Percentiles rank a stretch among this genome's conserved stretches.
Evolutionary conservation across 1,139 yeast species (phyloP).

Genomic region (Wickerhamomyces sp.): DNA sequence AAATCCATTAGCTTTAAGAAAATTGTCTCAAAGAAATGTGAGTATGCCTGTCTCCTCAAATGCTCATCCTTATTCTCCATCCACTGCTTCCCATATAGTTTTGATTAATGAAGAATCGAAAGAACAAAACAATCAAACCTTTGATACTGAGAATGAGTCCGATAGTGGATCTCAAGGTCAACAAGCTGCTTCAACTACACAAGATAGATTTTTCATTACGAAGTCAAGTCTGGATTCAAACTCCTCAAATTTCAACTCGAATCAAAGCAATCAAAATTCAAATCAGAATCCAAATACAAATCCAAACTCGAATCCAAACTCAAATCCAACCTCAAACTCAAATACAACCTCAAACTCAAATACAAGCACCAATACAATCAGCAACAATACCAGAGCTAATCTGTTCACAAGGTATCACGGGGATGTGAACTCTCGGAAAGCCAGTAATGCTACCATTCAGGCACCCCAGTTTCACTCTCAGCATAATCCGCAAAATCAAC

Average conservation of each 20-base stretch:
- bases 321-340: neutral
- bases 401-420: slow-evolving; percentile 20
- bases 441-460: slow-evolving; percentile 11
- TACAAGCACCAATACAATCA: neutral
- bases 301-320: neutral
- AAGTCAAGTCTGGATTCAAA: slow-evolving; percentile 2
- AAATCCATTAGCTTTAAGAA: slow-evolving; percentile 21
- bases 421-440: slow-evolving; percentile 12
- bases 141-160: slow-evolving; percentile 11
- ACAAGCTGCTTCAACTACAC: neutral
- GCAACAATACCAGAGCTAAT: slow-evolving; percentile 7
- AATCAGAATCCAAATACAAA: neutral
- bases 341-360: slow-evolving; percentile 3
- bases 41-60: slow-evolving; percentile 23
- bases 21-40: slow-evolving; percentile 20
- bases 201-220: neutral
- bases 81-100: slow-evolving; percentile 7
- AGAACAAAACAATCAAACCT: slow-evolving; percentile 1
- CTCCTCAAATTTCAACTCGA: too few relatives aligned
- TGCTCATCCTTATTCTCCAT: slow-evolving; percentile 11
- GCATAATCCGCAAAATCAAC: slow-evolving; percentile 27
- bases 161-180: slow-evolving; percentile 9
- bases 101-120: slow-evolving; percentile 9
- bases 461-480: neutral
- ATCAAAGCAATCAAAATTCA: too few relatives aligned